Percentiles rank a stretch among this genome's conserved stretches.
Conservation (phyloP, 768 basidiomycete genomes). For the Lentinus brumalis region DNA sequence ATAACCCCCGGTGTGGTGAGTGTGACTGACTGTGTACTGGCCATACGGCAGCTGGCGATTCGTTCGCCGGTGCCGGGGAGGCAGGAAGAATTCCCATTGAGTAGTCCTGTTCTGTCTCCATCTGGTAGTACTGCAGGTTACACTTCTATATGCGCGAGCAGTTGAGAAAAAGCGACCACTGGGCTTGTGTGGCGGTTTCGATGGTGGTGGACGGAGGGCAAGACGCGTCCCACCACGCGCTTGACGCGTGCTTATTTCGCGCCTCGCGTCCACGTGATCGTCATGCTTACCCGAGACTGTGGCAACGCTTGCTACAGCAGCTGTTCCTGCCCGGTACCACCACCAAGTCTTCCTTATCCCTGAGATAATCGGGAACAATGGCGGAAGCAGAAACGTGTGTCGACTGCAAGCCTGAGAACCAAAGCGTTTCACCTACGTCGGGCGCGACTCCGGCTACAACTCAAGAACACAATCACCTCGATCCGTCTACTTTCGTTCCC, state of each 20-base stretch:
- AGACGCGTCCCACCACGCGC: constrained; percentile 51
- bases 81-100: constrained; percentile 24
- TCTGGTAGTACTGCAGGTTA: not conserved
- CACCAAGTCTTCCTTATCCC: not conserved
- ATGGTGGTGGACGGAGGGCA: constrained; percentile 28
- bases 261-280: constrained; percentile 21
- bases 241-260: constrained; percentile 15
- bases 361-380: constrained; percentile 19
- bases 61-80: constrained; percentile 3
- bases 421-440: too few species aligned
- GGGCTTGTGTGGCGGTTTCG: constrained; percentile 13
- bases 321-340: not conserved
- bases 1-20: not conserved
- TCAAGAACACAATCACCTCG: constrained; percentile 29
- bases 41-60: constrained; percentile 43
- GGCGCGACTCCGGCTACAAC: not conserved
- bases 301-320: not conserved
- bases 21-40: constrained; percentile 60
- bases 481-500: constrained; percentile 57
- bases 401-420: constrained; percentile 21
- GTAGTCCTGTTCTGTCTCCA: constrained; percentile 27
- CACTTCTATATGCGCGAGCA: not conserved
- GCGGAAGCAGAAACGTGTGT: constrained; percentile 27
- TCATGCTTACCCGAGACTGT: constrained; percentile 1
- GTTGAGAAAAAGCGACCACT: not conserved